Percentiles rank a stretch among this genome's conserved stretches.
These are phyloP conservation scores for Cucumis melo DNA, from an alignment of 306 rosid species.

Conservation along the genomic window DNA sequence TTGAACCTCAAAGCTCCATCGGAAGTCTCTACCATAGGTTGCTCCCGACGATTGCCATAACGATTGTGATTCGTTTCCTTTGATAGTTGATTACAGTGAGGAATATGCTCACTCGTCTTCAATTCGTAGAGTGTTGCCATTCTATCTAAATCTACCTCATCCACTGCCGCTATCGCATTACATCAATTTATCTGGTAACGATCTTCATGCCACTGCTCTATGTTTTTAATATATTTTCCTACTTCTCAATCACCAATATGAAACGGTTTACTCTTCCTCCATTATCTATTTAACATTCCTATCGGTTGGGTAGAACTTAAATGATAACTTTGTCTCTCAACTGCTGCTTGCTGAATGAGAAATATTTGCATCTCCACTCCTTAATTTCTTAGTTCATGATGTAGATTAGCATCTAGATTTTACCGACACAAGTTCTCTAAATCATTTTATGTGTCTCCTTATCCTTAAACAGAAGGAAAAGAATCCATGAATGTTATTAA, in stretches of 20 bases:
- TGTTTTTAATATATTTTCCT: constrained; percentile 34
- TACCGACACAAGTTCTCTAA: too few species aligned
- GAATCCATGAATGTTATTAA: too few species aligned
- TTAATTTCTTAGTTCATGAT: too few species aligned
- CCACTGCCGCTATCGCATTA: constrained; percentile 14
- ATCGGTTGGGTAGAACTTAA: constrained; percentile 14
- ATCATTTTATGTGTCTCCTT: too few species aligned
- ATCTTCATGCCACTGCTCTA: constrained; percentile 43
- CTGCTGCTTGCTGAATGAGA: too few species aligned
- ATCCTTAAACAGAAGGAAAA: too few species aligned
- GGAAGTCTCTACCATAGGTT: constrained; percentile 19
- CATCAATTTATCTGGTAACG: constrained; percentile 18
- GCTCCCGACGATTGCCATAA: constrained; percentile 58
- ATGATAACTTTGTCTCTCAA: too few species aligned
- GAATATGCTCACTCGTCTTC: too few species aligned
- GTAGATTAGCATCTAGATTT: too few species aligned
- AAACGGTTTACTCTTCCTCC: constrained; percentile 6
- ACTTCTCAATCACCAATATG: background rate
- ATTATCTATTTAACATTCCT: constrained; percentile 13
- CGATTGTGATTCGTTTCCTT: constrained; percentile 81
- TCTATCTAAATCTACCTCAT: constrained; percentile 76
- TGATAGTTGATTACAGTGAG: constrained; percentile 54
- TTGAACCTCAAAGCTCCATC: constrained; percentile 15
- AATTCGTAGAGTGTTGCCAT: constrained; percentile 33
- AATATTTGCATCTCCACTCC: too few species aligned